Base-by-base conservation (phyloP, 1,139 yeast genomes). In the Pichia sp. region DNA sequence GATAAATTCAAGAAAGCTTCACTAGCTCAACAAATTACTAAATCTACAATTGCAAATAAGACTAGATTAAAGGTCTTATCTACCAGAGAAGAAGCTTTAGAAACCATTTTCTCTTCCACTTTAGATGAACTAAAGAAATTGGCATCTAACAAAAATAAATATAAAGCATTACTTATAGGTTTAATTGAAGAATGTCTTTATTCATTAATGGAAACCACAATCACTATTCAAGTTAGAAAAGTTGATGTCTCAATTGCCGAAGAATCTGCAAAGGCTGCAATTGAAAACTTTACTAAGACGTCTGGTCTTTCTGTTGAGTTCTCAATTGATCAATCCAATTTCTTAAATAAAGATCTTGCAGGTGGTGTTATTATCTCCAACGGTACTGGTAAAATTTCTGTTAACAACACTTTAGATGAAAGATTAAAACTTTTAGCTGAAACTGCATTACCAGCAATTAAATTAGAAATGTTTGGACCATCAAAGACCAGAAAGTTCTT, bases 11-110 rank as follows among this genome's bases (percentile, higher is more conserved):
- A 92, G 74, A 92, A 90, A 69, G 90, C 96, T 5, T 74, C 89
- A 39, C 80, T 94, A 68, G 85, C 92, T 43, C 97, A 92, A 69
- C 98, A 92, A 72, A 92, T 92, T 65, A 82, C 92, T 62, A 89
- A 88, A 72, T 90, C 97, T 32, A 90, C 96, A 50, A 85, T 90
- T 64, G 90, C 92, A 56, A 94, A 94, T 75, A 89, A 92, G 72
- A 86, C 95, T 56, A 82, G 98, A 70, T 82, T 94, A 67, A 85
- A 89, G 72, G 82, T 90, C 38, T 79, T 94, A 60, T 77, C 85
- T 23, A 87, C 95, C 50, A 87, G 90, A 62, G 96, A 92, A 65
- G 82, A 82, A 60, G 82, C 87, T 20, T 73, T 94, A 61, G 80
- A 79, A 56, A 81, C 77, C 27, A 80, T 92, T 56, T 85, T 90